Percentiles rank a stretch among this genome's conserved stretches.
Conservation (phyloP, 2,329 filamentous ascomycete genomes). For the Bimuria novae-zelandiae region DNA sequence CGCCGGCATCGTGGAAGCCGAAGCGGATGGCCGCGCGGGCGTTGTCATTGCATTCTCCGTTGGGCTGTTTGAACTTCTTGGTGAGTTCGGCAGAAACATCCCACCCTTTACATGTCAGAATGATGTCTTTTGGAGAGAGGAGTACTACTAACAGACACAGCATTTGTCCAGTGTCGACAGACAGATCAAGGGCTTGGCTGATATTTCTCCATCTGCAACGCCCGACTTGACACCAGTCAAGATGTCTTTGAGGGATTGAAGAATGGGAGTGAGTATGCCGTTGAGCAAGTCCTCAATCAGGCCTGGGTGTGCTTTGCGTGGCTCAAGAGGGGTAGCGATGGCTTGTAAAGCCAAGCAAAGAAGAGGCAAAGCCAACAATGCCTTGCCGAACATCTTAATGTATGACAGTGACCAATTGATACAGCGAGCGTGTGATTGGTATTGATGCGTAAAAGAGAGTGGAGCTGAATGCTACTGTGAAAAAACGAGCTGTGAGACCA, state of each 20-base stretch:
- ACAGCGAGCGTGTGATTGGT: neutral
- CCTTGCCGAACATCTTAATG: slow-evolving; percentile 22
- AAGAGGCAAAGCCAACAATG: slow-evolving; percentile 21
- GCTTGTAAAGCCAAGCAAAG: slow-evolving; percentile 21
- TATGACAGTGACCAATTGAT: neutral
- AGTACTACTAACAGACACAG: slow-evolving; percentile 32
- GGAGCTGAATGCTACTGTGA: neutral
- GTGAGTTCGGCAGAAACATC: slow-evolving; percentile 40
- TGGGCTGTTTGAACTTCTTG: slow-evolving; percentile 24
- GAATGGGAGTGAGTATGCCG: slow-evolving; percentile 21
- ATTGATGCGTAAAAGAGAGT: neutral
- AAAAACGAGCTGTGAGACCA: neutral
- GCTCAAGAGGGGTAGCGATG: slow-evolving; percentile 27
- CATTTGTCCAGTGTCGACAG: slow-evolving; percentile 30
- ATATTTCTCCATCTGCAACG: slow-evolving; percentile 23
- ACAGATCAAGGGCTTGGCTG: slow-evolving; percentile 28
- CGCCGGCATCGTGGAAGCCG: slow-evolving; percentile 43
- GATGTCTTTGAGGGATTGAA: slow-evolving; percentile 35
- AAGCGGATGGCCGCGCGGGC: slow-evolving; percentile 41
- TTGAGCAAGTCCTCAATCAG: slow-evolving; percentile 31
- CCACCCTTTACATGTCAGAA: slow-evolving; percentile 28
- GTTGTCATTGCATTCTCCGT: slow-evolving; percentile 40
- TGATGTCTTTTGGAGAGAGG: neutral
- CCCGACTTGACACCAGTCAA: slow-evolving; percentile 32
- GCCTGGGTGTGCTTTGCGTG: slow-evolving; percentile 24